These are phyloP conservation scores for Chaetomium fimeti DNA, from an alignment of 495 filamentous ascomycete genomes.

Conservation along the genomic window DNA sequence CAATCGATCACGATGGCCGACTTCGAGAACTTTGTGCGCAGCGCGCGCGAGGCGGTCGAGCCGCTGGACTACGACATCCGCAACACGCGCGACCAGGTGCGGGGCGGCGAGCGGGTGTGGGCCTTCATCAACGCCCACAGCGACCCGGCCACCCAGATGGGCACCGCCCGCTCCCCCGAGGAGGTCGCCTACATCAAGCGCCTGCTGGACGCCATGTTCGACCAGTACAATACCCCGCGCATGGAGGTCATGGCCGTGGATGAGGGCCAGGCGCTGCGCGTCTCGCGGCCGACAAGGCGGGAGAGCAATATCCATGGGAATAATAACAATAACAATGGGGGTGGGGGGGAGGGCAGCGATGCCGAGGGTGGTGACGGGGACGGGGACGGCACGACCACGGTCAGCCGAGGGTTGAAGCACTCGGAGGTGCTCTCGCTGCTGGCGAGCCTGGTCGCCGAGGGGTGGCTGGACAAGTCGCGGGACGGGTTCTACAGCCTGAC, in stretches of 20 bases:
- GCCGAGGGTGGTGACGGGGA: constrained; percentile 42
- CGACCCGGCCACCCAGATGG: constrained; percentile 79
- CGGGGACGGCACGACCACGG: constrained; percentile 14
- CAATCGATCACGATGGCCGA: constrained; percentile 66
- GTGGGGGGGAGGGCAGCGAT: constrained; percentile 37
- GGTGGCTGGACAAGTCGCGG: constrained; percentile 75
- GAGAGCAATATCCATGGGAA: constrained; percentile 43
- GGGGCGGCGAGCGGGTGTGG: constrained; percentile 53
- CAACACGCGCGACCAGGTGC: constrained; percentile 61
- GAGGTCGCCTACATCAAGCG: constrained; percentile 89
- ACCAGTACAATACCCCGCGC: constrained; percentile 70
- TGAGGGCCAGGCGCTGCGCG: constrained; percentile 69
- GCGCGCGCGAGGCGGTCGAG: constrained; percentile 68
- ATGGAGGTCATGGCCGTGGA: constrained; percentile 79
- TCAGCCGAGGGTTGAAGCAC: constrained; percentile 62
- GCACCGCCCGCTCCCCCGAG: constrained; percentile 76
- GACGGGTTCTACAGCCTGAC: constrained; percentile 72
- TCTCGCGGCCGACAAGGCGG: constrained; percentile 51
- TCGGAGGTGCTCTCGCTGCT: constrained; percentile 73
- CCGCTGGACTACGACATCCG: constrained; percentile 86
- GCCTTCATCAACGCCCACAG: constrained; percentile 86
- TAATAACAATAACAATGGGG: constrained; percentile 34
- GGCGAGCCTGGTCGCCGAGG: constrained; percentile 67
- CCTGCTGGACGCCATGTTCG: constrained; percentile 89
- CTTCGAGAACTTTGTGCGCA: constrained; percentile 64